phyloP scores from a whole-genome alignment of 768 basidiomycete genomes.

The Boletus sp. region DNA sequence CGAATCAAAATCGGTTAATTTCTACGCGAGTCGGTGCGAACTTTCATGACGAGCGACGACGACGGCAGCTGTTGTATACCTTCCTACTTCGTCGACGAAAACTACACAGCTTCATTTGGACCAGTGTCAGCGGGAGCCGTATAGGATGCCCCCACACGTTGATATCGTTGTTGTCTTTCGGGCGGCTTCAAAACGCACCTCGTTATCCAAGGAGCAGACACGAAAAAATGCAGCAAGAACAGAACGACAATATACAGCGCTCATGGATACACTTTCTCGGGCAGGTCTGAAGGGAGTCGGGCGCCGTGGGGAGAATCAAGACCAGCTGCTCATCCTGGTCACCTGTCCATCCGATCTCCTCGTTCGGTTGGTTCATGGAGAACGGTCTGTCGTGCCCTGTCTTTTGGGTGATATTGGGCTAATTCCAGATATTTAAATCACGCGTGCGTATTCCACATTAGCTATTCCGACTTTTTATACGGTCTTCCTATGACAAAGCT shows the following conservation, averaged over 20 bases:
- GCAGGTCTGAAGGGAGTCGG: slow-evolving; percentile 72
- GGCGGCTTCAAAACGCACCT: slow-evolving; percentile 38
- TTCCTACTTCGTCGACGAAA: slow-evolving; percentile 2
- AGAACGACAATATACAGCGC: slow-evolving; percentile 63
- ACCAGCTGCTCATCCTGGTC: slow-evolving; percentile 76
- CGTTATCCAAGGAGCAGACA: slow-evolving; percentile 59
- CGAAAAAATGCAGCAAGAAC: slow-evolving; percentile 63
- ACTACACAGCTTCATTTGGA: not conserved
- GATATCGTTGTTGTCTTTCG: slow-evolving; percentile 77
- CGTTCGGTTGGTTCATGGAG: slow-evolving; percentile 62
- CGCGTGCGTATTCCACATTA: slow-evolving; percentile 22
- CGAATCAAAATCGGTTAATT: not conserved
- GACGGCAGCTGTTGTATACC: not conserved
- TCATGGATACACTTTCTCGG: slow-evolving; percentile 58
- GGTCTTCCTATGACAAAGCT: slow-evolving; percentile 61
- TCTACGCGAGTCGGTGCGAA: not conserved
- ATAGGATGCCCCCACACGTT: slow-evolving; percentile 50
- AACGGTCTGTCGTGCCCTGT: slow-evolving; percentile 54
- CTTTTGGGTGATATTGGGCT: not conserved
- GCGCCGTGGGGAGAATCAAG: slow-evolving; percentile 71
- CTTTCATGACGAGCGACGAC: not conserved
- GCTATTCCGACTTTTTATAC: slow-evolving; percentile 74
- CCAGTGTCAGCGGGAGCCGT: not conserved
- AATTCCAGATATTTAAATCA: not conserved
- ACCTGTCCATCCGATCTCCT: slow-evolving; percentile 63